Base-by-base conservation (phyloP, 2,329 filamentous ascomycete genomes). In the Trichophyton mentagrophytes region DNA sequence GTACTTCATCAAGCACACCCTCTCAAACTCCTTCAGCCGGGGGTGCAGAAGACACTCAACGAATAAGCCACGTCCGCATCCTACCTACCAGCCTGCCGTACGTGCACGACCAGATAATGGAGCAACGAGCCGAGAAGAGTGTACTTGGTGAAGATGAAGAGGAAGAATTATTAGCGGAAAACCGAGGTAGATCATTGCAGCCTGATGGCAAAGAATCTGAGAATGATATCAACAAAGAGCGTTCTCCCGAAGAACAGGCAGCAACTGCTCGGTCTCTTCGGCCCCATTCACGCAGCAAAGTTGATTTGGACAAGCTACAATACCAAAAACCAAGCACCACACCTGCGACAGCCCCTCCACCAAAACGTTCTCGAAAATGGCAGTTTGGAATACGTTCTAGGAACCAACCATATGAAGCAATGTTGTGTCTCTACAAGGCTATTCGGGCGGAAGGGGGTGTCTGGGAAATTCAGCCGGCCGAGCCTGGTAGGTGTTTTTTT, bases 321-420 rank as follows among this genome's bases (percentile, higher is more conserved):
- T 61, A 82, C 70, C 69, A 82, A 76, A 80, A 79, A 53, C 83
- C 78, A 3, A 81, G 80, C 66, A 77, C 72, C 6, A 78, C 82
- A 75, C 81, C 81, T 2, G 74, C 76, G n/a, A 66, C 81, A 33
- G 68, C 71, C 8, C 68, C 72, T 2, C 74, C 73, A 72, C 76
- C 80, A 3, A 90, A 89, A 69, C 70, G 66, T 60, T 88, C 88
- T 0, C 89, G 91, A 15, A 89, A 92, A 66, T 99, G 93, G 93
- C 93, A 99, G 72, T 99, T 99, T 71, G 93, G 93, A 61, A 99
- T 99, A 64, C 84, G 93, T 42, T 96, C 90, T 53, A 85, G 93
- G 57, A 99, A 97, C 69, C 88, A 90, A 61, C 93, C 93, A 0
- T 90, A 91, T 68, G 93, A 99, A 72, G 93, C 93, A 0, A 87